Evolutionary conservation across 805 yeast species (phyloP), one percentile per base, ranked within the genome.

Genomic region (Kuraishia piskuri): DNA sequence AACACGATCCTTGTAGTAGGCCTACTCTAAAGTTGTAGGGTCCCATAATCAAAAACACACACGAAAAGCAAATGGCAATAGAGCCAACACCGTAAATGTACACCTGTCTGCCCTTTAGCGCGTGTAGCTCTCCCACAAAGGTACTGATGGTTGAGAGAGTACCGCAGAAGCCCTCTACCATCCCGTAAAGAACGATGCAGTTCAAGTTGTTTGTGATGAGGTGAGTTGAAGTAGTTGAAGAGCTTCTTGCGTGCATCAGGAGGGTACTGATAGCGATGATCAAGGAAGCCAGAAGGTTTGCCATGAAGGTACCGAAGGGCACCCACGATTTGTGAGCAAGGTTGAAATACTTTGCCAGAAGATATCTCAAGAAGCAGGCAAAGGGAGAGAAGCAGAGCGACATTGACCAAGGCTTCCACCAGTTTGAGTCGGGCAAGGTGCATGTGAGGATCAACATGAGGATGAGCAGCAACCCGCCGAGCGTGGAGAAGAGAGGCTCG

Each of bases 111-210:
- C 53, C 63, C 51, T 47, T 67, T 49, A 77, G 56, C 2, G 67
- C 65, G 53, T 66, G 73, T 44, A 88, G 65, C 64, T 90, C 97
- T 46, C 78, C 82, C 8, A 87, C 76, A 59, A 90, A 86, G 0
- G 96, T 86, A 53, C 92, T 84, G 45, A 88, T 79, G 0, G 97
- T 88, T 45, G 89, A 81, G 51, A 86, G 66, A 2, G 80, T 76
- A 0, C 91, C 95, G 62, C 89, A 83, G 55, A 79, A 82, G 0
- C 96, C 95, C 58, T 80, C 79, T 20, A 69, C 72, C 1, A 86
- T 62, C 0, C 86, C 90, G 7, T 59, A 56, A 0, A 84, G 60
- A 2, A 82, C 78, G 45, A 79, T 82, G 56, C 88, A 81, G 0
- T 72, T 62, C 0, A 57, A 24, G 2, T 63, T 60, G 8, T 65